phyloP scores from a whole-genome alignment of 2,329 filamentous ascomycete species.

The Colletotrichum lindemuthianum region DNA sequence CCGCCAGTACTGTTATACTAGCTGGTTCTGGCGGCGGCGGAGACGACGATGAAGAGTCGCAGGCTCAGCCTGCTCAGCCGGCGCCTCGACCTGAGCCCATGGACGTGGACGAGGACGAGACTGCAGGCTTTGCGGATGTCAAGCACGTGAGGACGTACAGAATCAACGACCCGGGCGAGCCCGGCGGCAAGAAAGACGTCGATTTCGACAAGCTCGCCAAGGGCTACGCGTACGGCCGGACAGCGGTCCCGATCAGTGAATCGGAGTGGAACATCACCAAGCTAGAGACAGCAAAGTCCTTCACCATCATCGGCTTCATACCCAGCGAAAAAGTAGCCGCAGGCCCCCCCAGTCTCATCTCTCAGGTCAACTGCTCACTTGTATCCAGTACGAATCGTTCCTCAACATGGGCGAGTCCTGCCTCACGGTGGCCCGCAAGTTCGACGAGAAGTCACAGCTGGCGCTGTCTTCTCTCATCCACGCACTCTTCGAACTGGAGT shows the following conservation, averaged over 20 bases:
- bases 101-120: constrained; percentile 57
- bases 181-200: constrained; percentile 84
- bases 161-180: constrained; percentile 77
- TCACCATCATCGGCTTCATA: constrained; percentile 90
- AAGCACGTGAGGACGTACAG: constrained; percentile 82
- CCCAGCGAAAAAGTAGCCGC: constrained; percentile 70
- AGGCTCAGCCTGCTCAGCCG: no score
- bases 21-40: constrained; percentile 58
- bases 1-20: constrained; percentile 80
- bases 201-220: constrained; percentile 87
- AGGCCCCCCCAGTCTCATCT: constrained; percentile 29
- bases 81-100: constrained; percentile 55
- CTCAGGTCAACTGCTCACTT: constrained; percentile 36
- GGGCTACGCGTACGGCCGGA: constrained; percentile 93
- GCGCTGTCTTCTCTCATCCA: constrained; percentile 91
- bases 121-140: constrained; percentile 71
- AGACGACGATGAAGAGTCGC: background rate
- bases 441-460: constrained; percentile 83
- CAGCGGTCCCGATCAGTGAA: constrained; percentile 88
- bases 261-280: constrained; percentile 91
- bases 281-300: constrained; percentile 77
- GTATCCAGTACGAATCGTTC: constrained; percentile 79
- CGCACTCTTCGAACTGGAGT: constrained; percentile 84
- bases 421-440: constrained; percentile 79
- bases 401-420: constrained; percentile 85